These are phyloP conservation scores for Tilletia walkeri DNA, from an alignment of 1,284 basidiomycete species.

Conservation along the genomic window DNA sequence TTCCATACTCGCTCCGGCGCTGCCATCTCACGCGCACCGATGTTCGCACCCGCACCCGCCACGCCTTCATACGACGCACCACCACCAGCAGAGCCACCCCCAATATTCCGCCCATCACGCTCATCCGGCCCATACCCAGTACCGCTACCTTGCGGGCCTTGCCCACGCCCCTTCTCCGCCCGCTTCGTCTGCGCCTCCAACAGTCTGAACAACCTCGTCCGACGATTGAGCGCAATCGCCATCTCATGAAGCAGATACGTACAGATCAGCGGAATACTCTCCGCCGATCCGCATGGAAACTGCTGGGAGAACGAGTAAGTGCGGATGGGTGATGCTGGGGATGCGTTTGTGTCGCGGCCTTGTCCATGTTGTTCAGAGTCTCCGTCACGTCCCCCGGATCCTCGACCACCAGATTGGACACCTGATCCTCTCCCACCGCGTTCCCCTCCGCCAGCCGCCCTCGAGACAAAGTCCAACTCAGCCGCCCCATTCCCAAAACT, in stretches of 20 bases:
- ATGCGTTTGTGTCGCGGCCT: background rate
- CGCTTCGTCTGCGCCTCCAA: background rate
- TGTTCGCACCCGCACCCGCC: too few species aligned
- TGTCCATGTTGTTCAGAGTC: too few species aligned
- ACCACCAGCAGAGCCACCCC: too few species aligned
- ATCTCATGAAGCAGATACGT: conserved; percentile 8
- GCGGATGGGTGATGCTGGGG: background rate
- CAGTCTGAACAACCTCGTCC: background rate
- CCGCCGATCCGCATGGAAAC: conserved; percentile 4
- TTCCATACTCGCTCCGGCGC: too few species aligned
- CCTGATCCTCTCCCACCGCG: background rate
- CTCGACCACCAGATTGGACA: too few species aligned
- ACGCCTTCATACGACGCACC: too few species aligned
- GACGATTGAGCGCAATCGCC: conserved; percentile 13
- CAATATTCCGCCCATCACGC: too few species aligned
- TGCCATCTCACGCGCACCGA: too few species aligned
- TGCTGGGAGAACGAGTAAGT: background rate
- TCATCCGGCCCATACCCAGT: too few species aligned
- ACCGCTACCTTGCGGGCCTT: too few species aligned
- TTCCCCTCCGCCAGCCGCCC: background rate
- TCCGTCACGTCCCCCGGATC: background rate
- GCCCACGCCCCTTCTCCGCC: background rate
- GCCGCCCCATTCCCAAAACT: background rate
- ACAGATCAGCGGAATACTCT: conserved; percentile 1
- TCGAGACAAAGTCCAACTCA: background rate